Base-by-base conservation (phyloP, 345 rosid genomes). In the Firmiana major region DNA sequence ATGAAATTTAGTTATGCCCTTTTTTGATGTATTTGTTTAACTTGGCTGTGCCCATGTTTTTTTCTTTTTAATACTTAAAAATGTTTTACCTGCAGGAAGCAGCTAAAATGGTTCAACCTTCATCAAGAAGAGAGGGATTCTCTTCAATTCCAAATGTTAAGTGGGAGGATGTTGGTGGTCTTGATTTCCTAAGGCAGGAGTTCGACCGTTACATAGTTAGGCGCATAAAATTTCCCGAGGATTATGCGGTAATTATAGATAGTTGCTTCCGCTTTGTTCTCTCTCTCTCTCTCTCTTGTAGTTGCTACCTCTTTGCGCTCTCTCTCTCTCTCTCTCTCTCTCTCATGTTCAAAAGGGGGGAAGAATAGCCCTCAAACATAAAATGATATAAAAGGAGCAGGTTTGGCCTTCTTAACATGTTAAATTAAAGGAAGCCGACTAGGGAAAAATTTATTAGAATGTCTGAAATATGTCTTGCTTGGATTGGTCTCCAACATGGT, bases 121-220 rank as follows among this genome's bases (percentile, higher is more conserved):
- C 98, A 64, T 86, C 82, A 57, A 89, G 88, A 79, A 86, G 98
- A 87, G 98, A 93, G 82, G 99, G 99, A 73, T 96, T 93, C 79
- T 86, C 99, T 65, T 75, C 88, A 54, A 86, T 93, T 78, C 99
- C 98, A 62, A 80, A 91, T 84, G 94, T 90, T 7, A 91, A 84
- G 73, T 96, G 99, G 99, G 97, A 90, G 72, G 93, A 96, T 84
- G 98, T 96, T 58, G 99, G 99, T 58, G 99, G 99, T 71, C 97
- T 96, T 75, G 85, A 87, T 64, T 85, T 81, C 71, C 79, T 93
- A 66, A 90, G 93, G 81, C 74, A 77, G 62, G 92, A 89, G 79
- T 90, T 96, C 81, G 91, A 93, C 63, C 89, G 86, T 48, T 85
- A 90, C 79, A 86, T 96, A 40, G 87, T 93, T 28, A 84, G 93